Evolutionary conservation across 768 basidiomycete genomes (phyloP).

Genomic region (Hericium rajendrae): DNA sequence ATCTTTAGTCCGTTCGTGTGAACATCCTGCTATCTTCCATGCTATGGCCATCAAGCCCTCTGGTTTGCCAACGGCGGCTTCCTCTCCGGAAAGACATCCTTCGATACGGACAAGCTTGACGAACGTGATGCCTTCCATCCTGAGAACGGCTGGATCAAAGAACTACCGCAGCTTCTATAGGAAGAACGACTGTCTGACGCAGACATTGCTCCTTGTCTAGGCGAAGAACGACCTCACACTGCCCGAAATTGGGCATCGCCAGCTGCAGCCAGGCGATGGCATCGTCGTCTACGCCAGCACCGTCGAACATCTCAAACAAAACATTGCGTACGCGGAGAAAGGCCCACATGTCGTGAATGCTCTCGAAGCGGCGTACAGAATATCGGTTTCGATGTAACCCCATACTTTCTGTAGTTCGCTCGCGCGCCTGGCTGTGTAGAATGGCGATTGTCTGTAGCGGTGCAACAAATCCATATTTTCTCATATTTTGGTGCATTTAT

Average conservation of each 20-base stretch:
- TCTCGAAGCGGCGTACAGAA: too few relatives aligned
- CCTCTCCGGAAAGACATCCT: slow-evolving; percentile 43
- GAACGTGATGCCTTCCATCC: slow-evolving; percentile 35
- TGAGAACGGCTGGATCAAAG: slow-evolving; percentile 17
- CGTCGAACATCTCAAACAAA: slow-evolving; percentile 32
- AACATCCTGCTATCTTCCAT: slow-evolving; percentile 2
- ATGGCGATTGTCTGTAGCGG: too few relatives aligned
- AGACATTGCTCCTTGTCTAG: slow-evolving; percentile 14
- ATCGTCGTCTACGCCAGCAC: slow-evolving; percentile 41
- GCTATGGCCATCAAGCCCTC: neutral
- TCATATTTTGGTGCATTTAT: too few relatives aligned
- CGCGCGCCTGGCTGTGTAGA: too few relatives aligned
- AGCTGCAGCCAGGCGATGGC: slow-evolving; percentile 37
- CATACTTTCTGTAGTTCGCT: too few relatives aligned
- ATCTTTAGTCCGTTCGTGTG: slow-evolving; percentile 48
- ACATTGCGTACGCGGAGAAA: slow-evolving; percentile 37
- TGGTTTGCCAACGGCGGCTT: slow-evolving; percentile 33
- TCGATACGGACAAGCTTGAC: slow-evolving; percentile 21
- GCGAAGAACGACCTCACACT: slow-evolving; percentile 37
- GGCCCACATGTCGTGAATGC: too few relatives aligned
- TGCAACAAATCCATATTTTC: too few relatives aligned
- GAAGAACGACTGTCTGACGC: slow-evolving; percentile 12
- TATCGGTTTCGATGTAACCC: too few relatives aligned
- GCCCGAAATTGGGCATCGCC: slow-evolving; percentile 47
- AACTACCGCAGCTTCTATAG: slow-evolving; percentile 39